A percentile compares a stretch with the other conserved stretches of the same genome.
Conservation (phyloP, 441 rosid genomes). For the Arabidopsis hybrid region DNA sequence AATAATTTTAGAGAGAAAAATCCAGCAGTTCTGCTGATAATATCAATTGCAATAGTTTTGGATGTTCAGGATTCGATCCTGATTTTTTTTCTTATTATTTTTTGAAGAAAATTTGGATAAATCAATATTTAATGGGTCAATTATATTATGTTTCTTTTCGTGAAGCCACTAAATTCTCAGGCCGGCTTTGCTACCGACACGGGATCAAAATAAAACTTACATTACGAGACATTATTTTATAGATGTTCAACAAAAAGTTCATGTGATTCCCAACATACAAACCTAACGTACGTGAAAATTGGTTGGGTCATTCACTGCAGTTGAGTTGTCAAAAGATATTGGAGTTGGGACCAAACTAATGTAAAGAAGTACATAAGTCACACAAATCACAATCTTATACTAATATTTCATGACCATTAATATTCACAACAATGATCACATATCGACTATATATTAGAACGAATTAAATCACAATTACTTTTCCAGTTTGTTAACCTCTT, state of each 20-base stretch:
- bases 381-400: background rate
- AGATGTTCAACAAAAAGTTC: slow-evolving; percentile 2
- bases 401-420: background rate
- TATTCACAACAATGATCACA: background rate
- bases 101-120: too few species aligned
- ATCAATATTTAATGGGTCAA: too few species aligned
- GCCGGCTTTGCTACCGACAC: background rate
- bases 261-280: slow-evolving; percentile 5
- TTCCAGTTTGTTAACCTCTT: background rate
- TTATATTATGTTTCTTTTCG: too few species aligned
- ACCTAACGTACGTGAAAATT: slow-evolving; percentile 25
- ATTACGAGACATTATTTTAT: background rate
- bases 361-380: slow-evolving; percentile 13
- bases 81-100: too few species aligned
- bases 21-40: too few species aligned
- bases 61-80: too few species aligned
- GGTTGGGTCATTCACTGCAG: slow-evolving; percentile 1
- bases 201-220: background rate
- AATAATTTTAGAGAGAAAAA: too few species aligned
- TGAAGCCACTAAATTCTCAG: too few species aligned
- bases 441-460: background rate
- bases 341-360: background rate
- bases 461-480: background rate
- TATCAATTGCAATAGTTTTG: too few species aligned
- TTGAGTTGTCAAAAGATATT: background rate